Conservation (phyloP, 306 rosid species). For the Myrica gale region DNA sequence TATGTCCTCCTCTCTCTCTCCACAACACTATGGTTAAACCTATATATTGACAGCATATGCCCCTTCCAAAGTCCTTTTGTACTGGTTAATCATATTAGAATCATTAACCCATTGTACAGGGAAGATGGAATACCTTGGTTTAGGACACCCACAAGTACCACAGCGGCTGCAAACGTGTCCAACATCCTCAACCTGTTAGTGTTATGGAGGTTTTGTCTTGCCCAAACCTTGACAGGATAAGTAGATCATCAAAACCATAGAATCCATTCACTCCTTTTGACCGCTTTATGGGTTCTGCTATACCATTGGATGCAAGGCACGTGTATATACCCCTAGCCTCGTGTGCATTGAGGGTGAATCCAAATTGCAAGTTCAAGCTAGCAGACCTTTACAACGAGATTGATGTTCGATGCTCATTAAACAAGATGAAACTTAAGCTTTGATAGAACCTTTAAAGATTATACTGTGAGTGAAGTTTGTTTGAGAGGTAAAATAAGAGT, state of each 20-base stretch:
- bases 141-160: conserved; percentile 37
- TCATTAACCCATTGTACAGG: conserved; percentile 45
- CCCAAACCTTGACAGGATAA: not conserved
- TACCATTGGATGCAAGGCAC: not conserved
- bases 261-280: conserved; percentile 28
- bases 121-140: conserved; percentile 29
- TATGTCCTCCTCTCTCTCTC: conserved; percentile 60
- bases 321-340: not conserved
- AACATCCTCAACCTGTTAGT: conserved; percentile 34
- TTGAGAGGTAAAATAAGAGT: conserved; percentile 24
- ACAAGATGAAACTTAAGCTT: conserved; percentile 22
- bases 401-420: conserved; percentile 23
- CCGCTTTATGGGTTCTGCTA: conserved; percentile 15
- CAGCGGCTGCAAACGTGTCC: conserved; percentile 44
- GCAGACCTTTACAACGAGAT: conserved; percentile 20
- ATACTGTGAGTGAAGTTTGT: conserved; percentile 31
- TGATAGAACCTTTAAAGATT: conserved; percentile 29
- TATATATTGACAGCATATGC: conserved; percentile 55
- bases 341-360: not conserved
- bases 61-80: conserved; percentile 32
- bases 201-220: conserved; percentile 16
- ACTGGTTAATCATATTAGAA: conserved; percentile 50
- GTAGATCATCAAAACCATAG: conserved; percentile 20
- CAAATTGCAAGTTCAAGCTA: not conserved
- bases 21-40: conserved; percentile 43